Conservation (phyloP, 2,329 filamentous ascomycete species). For the Fusarium nelsonii region DNA sequence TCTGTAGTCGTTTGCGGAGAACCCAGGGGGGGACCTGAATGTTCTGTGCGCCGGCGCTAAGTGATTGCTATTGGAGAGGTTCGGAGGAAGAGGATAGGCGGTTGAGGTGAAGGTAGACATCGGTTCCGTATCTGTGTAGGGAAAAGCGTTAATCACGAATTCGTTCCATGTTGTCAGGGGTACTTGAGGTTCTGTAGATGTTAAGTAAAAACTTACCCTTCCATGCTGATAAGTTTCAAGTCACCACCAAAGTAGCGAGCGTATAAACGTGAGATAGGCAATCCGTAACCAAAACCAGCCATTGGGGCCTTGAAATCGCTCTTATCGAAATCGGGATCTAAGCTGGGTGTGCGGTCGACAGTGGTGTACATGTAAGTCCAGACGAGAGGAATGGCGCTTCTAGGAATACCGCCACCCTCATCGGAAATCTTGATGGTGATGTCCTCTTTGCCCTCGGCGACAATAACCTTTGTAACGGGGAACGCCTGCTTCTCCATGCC, state of each 20-base stretch:
- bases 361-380: constrained; percentile 99
- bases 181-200: constrained; percentile 3
- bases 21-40: constrained; percentile 51
- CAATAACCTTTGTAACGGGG: constrained; percentile 95
- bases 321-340: constrained; percentile 98
- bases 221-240: constrained; percentile 98
- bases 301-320: constrained; percentile 99
- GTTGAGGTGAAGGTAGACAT: constrained; percentile 98
- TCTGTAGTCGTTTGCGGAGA: constrained; percentile 74
- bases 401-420: constrained; percentile 94
- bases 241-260: constrained; percentile 98
- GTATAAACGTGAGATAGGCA: constrained; percentile 94
- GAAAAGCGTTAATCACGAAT: constrained; percentile 29
- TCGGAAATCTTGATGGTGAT: constrained; percentile 99
- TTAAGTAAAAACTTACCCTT: constrained; percentile 76
- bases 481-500: constrained; percentile 96
- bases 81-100: constrained; percentile 94
- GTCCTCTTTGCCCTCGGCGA: constrained; percentile 97
- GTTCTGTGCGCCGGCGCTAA: constrained; percentile 55
- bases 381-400: constrained; percentile 94
- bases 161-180: background rate
- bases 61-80: constrained; percentile 92
- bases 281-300: constrained; percentile 98
- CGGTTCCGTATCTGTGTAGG: constrained; percentile 85
- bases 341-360: constrained; percentile 91